Evolutionary conservation across 345 rosid species (phyloP), one percentile per base, ranked within the genome.

Genomic region (Punica granatum): DNA sequence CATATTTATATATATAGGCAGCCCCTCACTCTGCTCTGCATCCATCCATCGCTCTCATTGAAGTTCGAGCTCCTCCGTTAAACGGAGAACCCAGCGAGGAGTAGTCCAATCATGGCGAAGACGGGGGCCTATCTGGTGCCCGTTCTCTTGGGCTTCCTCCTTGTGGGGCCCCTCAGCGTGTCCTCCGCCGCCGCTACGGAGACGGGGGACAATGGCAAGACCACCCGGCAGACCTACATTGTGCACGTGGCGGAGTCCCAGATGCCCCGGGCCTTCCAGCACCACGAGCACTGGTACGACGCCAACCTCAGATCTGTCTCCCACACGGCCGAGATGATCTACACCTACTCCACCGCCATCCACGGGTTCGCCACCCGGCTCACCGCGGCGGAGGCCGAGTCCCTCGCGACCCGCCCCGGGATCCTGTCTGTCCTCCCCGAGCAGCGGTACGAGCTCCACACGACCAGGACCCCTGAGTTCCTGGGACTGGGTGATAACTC

Each of bases 201-300:
- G 33, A 14, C 10, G 35, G 28, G 36, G 26, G 12, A 30, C 64
- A 35, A 13, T 54, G 49, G 68, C 68, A 74, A 60, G 28, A 60
- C 28, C 60, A 30, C 41, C 43, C 76, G 75, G 54, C 76, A 53
- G 19, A 92, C 96, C n/a, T 93, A 87, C 88, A 88, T 93, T 58
- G 92, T 93, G 43, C 97, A 93, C 86, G 86, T 87, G 89, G 78
- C 86, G n/a, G 82, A 77, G 79, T 82, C 86, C 74, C 70, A 83
- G 79, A 88, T 90, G 94, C 98, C 97, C 0, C 64, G 77, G 25
- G 70, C 32, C 41, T 90, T 82, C 72, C 46, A 84, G 41, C 87
- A 78, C 53, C 98, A 91, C 75, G 73, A 84, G 42, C 80, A 76
- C 77, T 89, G 99, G 99, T 94, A 94, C 75, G 82, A 70, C 76